phyloP scores from a whole-genome alignment of 768 basidiomycete genomes.

The Agrocybe praecox region DNA sequence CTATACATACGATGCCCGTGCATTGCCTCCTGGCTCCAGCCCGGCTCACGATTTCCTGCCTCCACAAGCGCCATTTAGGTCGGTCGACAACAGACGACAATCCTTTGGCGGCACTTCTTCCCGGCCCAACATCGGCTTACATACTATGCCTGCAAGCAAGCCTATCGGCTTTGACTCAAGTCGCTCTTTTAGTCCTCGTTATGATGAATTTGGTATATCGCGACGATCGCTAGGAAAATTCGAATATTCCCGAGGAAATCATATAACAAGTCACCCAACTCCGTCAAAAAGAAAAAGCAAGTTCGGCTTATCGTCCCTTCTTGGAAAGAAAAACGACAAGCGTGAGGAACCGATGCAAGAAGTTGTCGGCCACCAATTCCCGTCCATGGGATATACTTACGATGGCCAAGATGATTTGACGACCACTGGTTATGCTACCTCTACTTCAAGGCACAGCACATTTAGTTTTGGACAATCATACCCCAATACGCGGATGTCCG shows the following conservation, averaged over 20 bases:
- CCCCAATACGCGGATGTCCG: conserved; percentile 54
- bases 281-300: conserved; percentile 69
- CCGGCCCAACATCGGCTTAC: conserved; percentile 51
- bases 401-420: conserved; percentile 53
- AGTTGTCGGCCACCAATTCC: conserved; percentile 46
- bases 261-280: conserved; percentile 29
- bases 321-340: conserved; percentile 55
- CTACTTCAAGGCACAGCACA: conserved; percentile 54
- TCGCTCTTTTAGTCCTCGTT: conserved; percentile 43
- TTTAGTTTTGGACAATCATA: conserved; percentile 38
- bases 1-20: conserved; percentile 61
- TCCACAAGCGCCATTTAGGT: conserved; percentile 66
- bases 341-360: conserved; percentile 37
- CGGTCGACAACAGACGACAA: conserved; percentile 62
- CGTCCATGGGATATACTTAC: conserved; percentile 44
- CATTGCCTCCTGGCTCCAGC: conserved; percentile 44
- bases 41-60: conserved; percentile 55
- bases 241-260: conserved; percentile 35
- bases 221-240: conserved; percentile 56
- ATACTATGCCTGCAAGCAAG: conserved; percentile 47
- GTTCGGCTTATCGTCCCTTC: conserved; percentile 67
- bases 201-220: conserved; percentile 77
- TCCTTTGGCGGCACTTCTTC: conserved; percentile 74
- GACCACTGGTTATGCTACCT: conserved; percentile 47
- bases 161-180: conserved; percentile 37